A percentile compares a stretch with the other conserved stretches of the same genome.
These are phyloP conservation scores for Kuraishia molischiana DNA, from an alignment of 805 yeast genomes.

Conservation along the genomic window DNA sequence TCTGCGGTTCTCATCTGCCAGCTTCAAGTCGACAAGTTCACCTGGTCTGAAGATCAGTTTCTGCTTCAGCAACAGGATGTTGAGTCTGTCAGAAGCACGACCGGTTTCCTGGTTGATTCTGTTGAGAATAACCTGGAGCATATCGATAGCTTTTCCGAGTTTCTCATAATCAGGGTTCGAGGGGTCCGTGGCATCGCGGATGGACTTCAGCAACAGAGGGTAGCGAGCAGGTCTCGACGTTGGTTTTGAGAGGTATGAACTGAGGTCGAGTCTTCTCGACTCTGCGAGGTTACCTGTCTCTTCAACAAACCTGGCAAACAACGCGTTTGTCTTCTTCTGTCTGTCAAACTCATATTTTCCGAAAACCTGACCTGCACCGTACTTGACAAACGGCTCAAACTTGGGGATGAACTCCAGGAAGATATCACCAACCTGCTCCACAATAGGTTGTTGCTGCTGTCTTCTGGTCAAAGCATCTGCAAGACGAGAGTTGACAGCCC, in stretches of 20 bases:
- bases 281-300: conserved; percentile 82
- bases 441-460: conserved; percentile 79
- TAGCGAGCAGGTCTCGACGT: conserved; percentile 94
- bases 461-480: conserved; percentile 86
- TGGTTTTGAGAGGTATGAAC: conserved; percentile 90
- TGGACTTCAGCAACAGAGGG: conserved; percentile 74
- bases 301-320: conserved; percentile 88
- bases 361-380: conserved; percentile 91
- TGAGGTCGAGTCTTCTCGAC: conserved; percentile 80
- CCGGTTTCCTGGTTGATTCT: conserved; percentile 85
- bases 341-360: conserved; percentile 94
- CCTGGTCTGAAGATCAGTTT: conserved; percentile 72
- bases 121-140: conserved; percentile 64
- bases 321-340: conserved; percentile 81
- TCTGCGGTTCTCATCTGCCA: conserved; percentile 72
- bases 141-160: conserved; percentile 62
- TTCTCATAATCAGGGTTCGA: conserved; percentile 63
- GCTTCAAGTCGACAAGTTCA: conserved; percentile 77
- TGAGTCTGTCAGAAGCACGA: conserved; percentile 86
- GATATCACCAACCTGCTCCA: conserved; percentile 79
- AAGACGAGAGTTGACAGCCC: conserved; percentile 71
- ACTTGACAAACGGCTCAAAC: conserved; percentile 87
- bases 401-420: conserved; percentile 74
- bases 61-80: conserved; percentile 78
- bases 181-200: conserved; percentile 73